phyloP scores from a whole-genome alignment of 2,329 filamentous ascomycete genomes.

The Epichloe sibirici region DNA sequence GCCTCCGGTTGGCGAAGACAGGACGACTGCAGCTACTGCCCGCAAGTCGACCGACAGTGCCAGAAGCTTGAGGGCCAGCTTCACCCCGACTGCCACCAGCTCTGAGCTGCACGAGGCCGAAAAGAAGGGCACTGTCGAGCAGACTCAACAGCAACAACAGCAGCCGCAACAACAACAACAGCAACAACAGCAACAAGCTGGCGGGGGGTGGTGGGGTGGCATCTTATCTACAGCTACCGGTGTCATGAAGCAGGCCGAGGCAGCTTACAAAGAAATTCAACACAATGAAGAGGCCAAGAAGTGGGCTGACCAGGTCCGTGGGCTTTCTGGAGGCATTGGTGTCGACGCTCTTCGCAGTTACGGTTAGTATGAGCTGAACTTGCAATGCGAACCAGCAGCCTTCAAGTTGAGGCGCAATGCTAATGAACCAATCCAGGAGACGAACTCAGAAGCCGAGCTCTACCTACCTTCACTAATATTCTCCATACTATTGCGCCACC shows the following conservation, averaged over 20 bases:
- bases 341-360: conserved; percentile 56
- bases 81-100: conserved; percentile 56
- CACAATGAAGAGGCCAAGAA: conserved; percentile 93
- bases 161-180: background rate
- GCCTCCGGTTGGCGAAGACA: conserved; percentile 53
- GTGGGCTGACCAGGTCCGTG: conserved; percentile 88
- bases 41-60: conserved; percentile 72
- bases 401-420: background rate
- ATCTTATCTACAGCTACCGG: conserved; percentile 71
- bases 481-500: conserved; percentile 91
- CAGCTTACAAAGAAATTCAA: conserved; percentile 86
- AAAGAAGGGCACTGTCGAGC: conserved; percentile 36
- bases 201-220: conserved; percentile 83
- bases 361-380: conserved; percentile 14
- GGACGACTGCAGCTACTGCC: conserved; percentile 22
- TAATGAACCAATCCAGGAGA: conserved; percentile 47
- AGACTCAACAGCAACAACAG: conserved; percentile 23
- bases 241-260: conserved; percentile 87
- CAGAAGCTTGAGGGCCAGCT: conserved; percentile 57
- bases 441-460: conserved; percentile 71
- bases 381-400: background rate
- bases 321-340: conserved; percentile 41
- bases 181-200: conserved; percentile 14
- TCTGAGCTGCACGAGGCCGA: conserved; percentile 47
- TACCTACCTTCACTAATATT: conserved; percentile 91